A percentile compares a stretch with the other conserved stretches of the same genome.
Conservation (phyloP, 176 grass and related monocot species). For the Oryza glaberrima region DNA sequence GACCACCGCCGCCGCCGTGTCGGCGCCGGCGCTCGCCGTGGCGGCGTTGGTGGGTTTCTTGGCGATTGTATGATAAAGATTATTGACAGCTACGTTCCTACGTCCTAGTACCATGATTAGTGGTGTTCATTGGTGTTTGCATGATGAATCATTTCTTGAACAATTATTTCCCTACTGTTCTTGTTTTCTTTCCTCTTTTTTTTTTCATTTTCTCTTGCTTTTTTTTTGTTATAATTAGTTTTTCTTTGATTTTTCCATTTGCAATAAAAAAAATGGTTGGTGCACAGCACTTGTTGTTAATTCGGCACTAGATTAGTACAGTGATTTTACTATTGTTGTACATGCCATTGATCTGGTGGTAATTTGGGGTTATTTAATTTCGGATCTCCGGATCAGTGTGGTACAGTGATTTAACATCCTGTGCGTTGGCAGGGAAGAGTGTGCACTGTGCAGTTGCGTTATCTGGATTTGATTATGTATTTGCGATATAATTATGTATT, state of each 20-base stretch:
- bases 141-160: background rate
- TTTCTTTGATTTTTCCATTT: background rate
- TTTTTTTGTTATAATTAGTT: background rate
- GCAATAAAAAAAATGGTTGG: slow-evolving; percentile 37
- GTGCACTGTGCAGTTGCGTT: background rate
- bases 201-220: background rate
- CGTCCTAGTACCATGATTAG: background rate
- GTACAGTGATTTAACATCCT: background rate
- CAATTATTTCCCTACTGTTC: slow-evolving; percentile 33
- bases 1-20: background rate
- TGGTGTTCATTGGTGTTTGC: background rate
- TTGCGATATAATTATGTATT: background rate
- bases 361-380: background rate
- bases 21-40: slow-evolving; percentile 9
- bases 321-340: background rate
- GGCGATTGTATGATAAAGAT: slow-evolving; percentile 26
- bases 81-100: background rate
- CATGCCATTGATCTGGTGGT: background rate
- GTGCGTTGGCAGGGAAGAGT: background rate
- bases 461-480: background rate
- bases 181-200: slow-evolving; percentile 33
- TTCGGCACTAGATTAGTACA: background rate
- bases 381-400: background rate
- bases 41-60: slow-evolving; percentile 44
- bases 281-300: background rate